phyloP scores from a whole-genome alignment of 2,329 filamentous ascomycete species.

The Ophiocordyceps camponoti-saundersi region DNA sequence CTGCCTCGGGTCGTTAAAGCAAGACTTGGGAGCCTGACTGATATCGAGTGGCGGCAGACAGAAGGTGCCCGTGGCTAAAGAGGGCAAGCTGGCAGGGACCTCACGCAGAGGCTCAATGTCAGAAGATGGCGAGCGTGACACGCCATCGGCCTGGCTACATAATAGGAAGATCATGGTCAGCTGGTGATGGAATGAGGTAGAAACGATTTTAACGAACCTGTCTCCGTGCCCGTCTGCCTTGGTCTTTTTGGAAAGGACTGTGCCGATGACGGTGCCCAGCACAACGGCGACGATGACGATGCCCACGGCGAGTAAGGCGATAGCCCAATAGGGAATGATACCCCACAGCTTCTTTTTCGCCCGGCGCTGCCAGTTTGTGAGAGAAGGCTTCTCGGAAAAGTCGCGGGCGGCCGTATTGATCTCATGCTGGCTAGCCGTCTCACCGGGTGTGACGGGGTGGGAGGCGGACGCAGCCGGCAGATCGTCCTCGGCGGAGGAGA shows the following conservation, averaged over 20 bases:
- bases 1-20: conserved; percentile 37
- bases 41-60: conserved; percentile 35
- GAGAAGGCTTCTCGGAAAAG: conserved; percentile 28
- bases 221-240: conserved; percentile 3
- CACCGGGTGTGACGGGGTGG: conserved; percentile 34
- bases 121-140: conserved; percentile 12
- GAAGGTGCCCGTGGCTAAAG: conserved; percentile 37
- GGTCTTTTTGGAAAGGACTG: conserved; percentile 6
- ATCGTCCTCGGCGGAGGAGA: conserved; percentile 38
- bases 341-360: conserved; percentile 40
- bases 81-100: conserved; percentile 30
- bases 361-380: conserved; percentile 32
- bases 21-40: conserved; percentile 32
- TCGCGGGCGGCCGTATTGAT: conserved; percentile 32
- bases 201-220: conserved; percentile 7
- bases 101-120: conserved; percentile 35
- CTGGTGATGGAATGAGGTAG: not conserved
- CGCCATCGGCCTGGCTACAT: not conserved
- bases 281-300: conserved; percentile 36
- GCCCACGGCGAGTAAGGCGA: conserved; percentile 29
- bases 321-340: conserved; percentile 44
- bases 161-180: not conserved
- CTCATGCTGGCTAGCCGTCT: conserved; percentile 30
- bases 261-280: conserved; percentile 32
- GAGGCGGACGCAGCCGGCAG: conserved; percentile 28